Base-by-base conservation (phyloP, 169 alveolate species). In the Eimeria zaria region DNA sequence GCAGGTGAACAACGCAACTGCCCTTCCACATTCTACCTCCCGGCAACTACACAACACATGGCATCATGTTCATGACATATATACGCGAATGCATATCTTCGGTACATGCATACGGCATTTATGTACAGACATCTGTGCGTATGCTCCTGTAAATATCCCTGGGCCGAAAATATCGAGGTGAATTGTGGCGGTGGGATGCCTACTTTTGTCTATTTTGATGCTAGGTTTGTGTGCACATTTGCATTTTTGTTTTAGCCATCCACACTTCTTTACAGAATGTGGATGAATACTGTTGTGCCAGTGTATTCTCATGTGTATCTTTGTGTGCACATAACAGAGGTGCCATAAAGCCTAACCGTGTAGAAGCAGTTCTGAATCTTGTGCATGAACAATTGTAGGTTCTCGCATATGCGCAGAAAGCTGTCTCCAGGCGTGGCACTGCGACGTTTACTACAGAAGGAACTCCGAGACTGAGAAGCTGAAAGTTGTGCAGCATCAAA, bases 341-440 rank as follows among this genome's bases (percentile, higher is more conserved):
- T 22, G 33, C 11, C 33, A 24, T n/a, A 0, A 1, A 4, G 81
- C 83, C 33, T 39, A 16, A 7, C 80, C 20, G 55, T 73, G 14
- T 0, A 39, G 39, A 0, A 51, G 8, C 33, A 2, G 30, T 73
- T 39, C 83, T 73, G 83, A 73, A 39, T 39, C 33, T 7, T 7
- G 30, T 73, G 53, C 83, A 39, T 39, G 83, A 20, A 12, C n/a
- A 14, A 11, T 6, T 39, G 30, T 39, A 22, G 83, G 96, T 46
- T 76, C 91, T 67, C 73, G 74, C 36, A n/a, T 92, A 33, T 92
- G 96, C 85, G 96, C 92, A 41, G 96, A 84, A 64, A 69, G 91
- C 48, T 92, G 96, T 30, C 33, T 80, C 44, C 85, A 92, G 55
- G 96, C 96, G 22, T 92, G 96, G 96, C 96, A 92, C 92, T 92